Conservation (phyloP, 495 filamentous ascomycete species). For the Lasiosphaeria miniovina region DNA sequence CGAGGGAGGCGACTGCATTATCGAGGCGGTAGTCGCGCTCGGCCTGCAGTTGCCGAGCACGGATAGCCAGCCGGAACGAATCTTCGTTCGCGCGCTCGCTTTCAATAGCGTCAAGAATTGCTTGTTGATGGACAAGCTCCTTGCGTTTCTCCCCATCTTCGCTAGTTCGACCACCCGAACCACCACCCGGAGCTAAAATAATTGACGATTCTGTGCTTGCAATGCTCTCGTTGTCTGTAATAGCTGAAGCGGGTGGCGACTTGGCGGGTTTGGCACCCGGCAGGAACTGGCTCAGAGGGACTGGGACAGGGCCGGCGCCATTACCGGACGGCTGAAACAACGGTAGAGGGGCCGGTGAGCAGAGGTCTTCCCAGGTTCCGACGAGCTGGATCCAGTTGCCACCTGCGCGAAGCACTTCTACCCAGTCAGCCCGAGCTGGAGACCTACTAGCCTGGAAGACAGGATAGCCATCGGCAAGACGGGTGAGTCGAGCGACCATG, state of each 20-base stretch:
- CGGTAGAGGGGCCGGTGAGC: conserved; percentile 61
- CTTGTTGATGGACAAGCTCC: conserved; percentile 60
- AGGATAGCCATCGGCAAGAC: conserved; percentile 74
- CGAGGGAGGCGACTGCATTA: conserved; percentile 23
- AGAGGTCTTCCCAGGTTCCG: conserved; percentile 66
- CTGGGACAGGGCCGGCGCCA: conserved; percentile 13
- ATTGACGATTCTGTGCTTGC: background rate
- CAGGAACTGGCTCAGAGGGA: background rate
- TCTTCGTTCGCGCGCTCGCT: conserved; percentile 66
- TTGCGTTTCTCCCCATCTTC: conserved; percentile 40
- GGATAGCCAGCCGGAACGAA: conserved; percentile 58
- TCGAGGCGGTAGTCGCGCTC: conserved; percentile 46
- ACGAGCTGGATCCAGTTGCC: conserved; percentile 63
- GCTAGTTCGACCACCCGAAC: conserved; percentile 5
- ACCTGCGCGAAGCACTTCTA: conserved; percentile 64
- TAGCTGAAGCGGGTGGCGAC: conserved; percentile 3
- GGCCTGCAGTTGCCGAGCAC: conserved; percentile 55
- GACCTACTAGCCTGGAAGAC: conserved; percentile 72
- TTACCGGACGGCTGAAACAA: conserved; percentile 22
- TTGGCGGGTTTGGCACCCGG: conserved; percentile 3
- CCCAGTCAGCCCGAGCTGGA: conserved; percentile 73
- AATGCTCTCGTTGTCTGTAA: background rate
- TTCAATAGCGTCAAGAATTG: conserved; percentile 60
- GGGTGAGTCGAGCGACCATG: conserved; percentile 71
- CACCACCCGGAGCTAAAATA: background rate